A percentile compares a stretch with the other conserved stretches of the same genome.
Evolutionary conservation across 108 stramenopile genomes (phyloP).

Genomic region (Mediolabrus comicus): DNA sequence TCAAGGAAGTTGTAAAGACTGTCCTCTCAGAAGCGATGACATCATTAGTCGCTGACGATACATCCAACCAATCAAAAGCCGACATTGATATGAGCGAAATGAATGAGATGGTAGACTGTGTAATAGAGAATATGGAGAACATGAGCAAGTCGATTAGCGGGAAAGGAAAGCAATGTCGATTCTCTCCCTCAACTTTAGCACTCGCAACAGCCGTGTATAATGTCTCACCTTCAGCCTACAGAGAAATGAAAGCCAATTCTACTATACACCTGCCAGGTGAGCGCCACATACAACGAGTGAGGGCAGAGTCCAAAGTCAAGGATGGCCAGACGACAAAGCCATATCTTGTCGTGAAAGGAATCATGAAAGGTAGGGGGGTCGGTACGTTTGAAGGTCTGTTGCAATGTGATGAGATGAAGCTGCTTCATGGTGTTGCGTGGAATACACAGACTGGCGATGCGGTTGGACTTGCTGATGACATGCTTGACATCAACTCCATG

Average conservation of each 20-base stretch:
- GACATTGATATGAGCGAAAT: neutral
- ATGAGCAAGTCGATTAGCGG: neutral
- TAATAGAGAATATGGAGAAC: neutral
- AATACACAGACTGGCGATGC: slow-evolving; percentile 17
- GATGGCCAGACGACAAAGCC: neutral
- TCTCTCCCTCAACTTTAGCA: neutral
- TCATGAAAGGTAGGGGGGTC: neutral
- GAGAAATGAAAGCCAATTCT: slow-evolving; percentile 1
- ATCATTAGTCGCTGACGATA: neutral
- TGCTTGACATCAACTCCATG: slow-evolving; percentile 3
- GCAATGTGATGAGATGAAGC: slow-evolving; percentile 5
- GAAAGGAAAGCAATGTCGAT: neutral
- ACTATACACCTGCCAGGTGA: neutral
- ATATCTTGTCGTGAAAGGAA: neutral
- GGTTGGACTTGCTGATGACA: slow-evolving; percentile 6
- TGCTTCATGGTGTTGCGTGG: neutral
- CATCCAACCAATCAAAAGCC: neutral
- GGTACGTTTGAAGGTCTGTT: neutral
- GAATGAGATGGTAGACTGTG: neutral
- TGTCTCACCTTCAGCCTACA: neutral
- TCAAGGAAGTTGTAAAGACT: neutral
- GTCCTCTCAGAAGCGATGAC: neutral
- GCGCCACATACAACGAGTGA: neutral
- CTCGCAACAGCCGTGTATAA: neutral
- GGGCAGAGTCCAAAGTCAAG: neutral